Conservation (phyloP, 2,329 filamentous ascomycete genomes). For the Curvularia sp. region DNA sequence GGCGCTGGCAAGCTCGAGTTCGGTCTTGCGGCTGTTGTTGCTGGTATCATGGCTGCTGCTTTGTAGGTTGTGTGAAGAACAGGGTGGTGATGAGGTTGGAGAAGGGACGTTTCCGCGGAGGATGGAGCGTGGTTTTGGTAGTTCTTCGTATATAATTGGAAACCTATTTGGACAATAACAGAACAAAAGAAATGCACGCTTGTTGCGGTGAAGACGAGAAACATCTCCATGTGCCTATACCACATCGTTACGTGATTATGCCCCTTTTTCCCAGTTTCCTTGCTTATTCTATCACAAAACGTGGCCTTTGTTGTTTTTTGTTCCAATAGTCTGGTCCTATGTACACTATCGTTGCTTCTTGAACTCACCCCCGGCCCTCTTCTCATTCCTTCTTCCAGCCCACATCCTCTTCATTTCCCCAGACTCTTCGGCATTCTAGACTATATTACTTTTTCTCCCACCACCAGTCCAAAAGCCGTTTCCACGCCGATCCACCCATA, state of each 20-base stretch:
- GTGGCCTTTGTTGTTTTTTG: no score
- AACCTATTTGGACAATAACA: not conserved
- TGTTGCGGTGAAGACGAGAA: not conserved
- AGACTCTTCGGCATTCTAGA: no score
- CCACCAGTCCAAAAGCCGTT: no score
- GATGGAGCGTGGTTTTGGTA: not conserved
- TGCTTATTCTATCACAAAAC: not conserved
- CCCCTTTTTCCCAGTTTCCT: not conserved
- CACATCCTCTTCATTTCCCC: no score
- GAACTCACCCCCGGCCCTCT: no score
- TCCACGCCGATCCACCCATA: no score
- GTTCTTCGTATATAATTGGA: not conserved
- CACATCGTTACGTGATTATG: not conserved
- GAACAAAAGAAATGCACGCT: not conserved
- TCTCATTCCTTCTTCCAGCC: no score
- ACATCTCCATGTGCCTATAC: not conserved
- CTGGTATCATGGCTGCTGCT: conserved; percentile 33
- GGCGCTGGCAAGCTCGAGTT: conserved; percentile 35
- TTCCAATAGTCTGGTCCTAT: no score
- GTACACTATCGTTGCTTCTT: no score
- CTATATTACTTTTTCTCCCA: no score
- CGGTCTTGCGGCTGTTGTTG: conserved; percentile 33
- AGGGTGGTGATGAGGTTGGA: not conserved
- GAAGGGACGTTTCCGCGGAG: no score
- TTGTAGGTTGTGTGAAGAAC: conserved; percentile 27